Evolutionary conservation across 805 yeast genomes (phyloP).

Genomic region (Schwanniomyces polymorphus): DNA sequence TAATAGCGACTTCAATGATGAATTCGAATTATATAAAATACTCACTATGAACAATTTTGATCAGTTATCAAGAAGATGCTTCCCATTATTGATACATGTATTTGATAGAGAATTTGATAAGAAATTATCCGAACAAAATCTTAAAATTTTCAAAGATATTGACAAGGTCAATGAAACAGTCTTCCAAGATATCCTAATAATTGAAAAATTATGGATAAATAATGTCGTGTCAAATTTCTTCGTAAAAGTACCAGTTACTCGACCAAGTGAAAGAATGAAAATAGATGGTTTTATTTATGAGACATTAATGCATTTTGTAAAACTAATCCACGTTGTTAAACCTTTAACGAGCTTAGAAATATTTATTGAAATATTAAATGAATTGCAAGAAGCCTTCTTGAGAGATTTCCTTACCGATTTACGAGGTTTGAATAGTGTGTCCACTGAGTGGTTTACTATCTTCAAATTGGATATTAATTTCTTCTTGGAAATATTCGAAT

Average conservation of each 20-base stretch:
- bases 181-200: constrained; percentile 38
- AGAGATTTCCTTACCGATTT: constrained; percentile 31
- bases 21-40: constrained; percentile 33
- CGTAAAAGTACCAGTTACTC: constrained; percentile 9
- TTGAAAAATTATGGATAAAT: constrained; percentile 35
- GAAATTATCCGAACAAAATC: constrained; percentile 33
- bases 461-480: constrained; percentile 38
- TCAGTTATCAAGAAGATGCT: constrained; percentile 27
- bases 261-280: constrained; percentile 10
- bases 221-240: constrained; percentile 25
- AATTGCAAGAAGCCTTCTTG: constrained; percentile 36
- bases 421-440: constrained; percentile 15
- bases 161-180: constrained; percentile 40
- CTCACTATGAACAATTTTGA: constrained; percentile 46
- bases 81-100: constrained; percentile 29
- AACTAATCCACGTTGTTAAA: constrained; percentile 36
- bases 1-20: constrained; percentile 13
- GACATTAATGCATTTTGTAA: constrained; percentile 40
- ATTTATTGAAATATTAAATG: constrained; percentile 35
- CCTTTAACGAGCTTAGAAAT: constrained; percentile 39
- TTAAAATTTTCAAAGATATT: constrained; percentile 41
- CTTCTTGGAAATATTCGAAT: constrained; percentile 39
- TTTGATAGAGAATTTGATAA: constrained; percentile 38
- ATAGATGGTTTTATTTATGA: constrained; percentile 42
- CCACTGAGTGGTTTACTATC: constrained; percentile 19